Evolutionary conservation across 129 eudicot genomes (phyloP), one percentile per base, ranked within the genome.

Genomic region (Helichrysum umbraculigerum): DNA sequence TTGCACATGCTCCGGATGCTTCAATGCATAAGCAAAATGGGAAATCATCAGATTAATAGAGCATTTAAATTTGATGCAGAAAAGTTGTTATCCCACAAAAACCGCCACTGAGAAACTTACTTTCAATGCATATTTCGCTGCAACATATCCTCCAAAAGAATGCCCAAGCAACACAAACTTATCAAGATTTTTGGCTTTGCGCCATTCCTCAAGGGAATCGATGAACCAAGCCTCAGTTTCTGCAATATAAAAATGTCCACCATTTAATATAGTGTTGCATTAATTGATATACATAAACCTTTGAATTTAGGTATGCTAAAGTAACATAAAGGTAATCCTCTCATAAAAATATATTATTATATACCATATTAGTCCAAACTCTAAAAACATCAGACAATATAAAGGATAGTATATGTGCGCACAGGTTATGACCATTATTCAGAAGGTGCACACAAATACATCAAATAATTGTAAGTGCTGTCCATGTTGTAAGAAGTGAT

Each of bases 141-240:
- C 95, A 76, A 91, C 81, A 75, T 91, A 91, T 72, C 97, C 95
- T 60, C 97, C 97, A 83, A 91, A 91, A 30, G 97, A 91, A 80
- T 91, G 97, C 28, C 97, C 97, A 52, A 91, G 91, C 35, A 91
- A 79, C 65, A 88, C 79, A 78, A 91, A 91, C 75, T 88, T 91
- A 41, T 83, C 87, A 58, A 91, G 87, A 9, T 91, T 85, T 76
- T 91, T 86, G 50, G 92, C 95, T 74, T 91, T 88, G 12, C 97
- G 86, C 97, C 97, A 91, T 80, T 81, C 95, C 86, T 91, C 97
- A 34, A 91, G 79, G 12, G 97, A 91, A 72, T 91, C 95, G 58
- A 88, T 85, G 76, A 91, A 91, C 97, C 97, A 88, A 4, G 82
- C 88, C 79, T 91, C 97, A 16, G 97, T 91, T 81, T 91, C 95